Conservation (phyloP, 441 rosid genomes). For the Arabidopsis lyrata region DNA sequence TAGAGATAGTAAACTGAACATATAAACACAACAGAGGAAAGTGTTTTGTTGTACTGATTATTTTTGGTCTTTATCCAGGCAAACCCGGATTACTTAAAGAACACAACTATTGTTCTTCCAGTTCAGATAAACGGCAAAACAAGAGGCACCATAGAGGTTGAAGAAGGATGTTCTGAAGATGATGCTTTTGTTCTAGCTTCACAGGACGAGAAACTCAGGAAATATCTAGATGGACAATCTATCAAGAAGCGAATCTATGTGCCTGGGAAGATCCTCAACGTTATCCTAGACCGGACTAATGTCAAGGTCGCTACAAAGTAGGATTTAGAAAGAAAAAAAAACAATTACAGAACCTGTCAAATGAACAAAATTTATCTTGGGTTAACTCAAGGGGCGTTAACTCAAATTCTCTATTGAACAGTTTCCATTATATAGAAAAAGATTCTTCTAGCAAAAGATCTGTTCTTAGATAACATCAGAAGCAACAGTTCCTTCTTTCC, state of each 20-base stretch:
- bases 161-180: constrained; percentile 87
- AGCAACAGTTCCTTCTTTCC: constrained; percentile 49
- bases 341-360: constrained; percentile 20
- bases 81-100: constrained; percentile 70
- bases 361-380: constrained; percentile 10
- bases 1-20: constrained; percentile 30
- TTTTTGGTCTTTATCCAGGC: constrained; percentile 58
- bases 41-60: constrained; percentile 11
- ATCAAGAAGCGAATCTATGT: constrained; percentile 81
- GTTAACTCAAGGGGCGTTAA: constrained; percentile 15
- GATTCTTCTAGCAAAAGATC: not conserved
- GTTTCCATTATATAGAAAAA: constrained; percentile 29
- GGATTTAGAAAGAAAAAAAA: not conserved
- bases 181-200: constrained; percentile 75
- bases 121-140: constrained; percentile 98
- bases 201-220: constrained; percentile 68
- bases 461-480: constrained; percentile 38
- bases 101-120: constrained; percentile 67
- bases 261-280: constrained; percentile 88
- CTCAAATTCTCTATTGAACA: constrained; percentile 24
- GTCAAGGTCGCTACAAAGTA: constrained; percentile 56
- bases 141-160: constrained; percentile 86
- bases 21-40: constrained; percentile 4
- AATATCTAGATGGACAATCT: constrained; percentile 66
- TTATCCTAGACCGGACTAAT: constrained; percentile 69